phyloP scores from a whole-genome alignment of 257 asterid genomes.

The Fraxinus cuspidata region DNA sequence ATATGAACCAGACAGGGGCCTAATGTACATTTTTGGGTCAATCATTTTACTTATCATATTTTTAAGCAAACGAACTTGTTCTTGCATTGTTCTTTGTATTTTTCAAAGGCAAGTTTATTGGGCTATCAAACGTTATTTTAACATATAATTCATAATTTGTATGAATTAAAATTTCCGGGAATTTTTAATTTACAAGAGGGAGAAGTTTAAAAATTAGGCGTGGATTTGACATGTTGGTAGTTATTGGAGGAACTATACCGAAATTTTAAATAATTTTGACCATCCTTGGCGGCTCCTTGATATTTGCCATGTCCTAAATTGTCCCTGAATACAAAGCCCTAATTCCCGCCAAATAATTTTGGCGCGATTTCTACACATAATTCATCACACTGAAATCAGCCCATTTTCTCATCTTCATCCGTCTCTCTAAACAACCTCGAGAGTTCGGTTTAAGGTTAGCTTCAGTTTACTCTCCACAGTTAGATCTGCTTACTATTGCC shows the following conservation, averaged over 20 bases:
- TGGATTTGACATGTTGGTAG: no score
- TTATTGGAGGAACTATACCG: not conserved
- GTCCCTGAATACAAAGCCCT: constrained; percentile 25
- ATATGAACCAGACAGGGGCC: no score
- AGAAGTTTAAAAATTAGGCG: no score
- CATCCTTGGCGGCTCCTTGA: not conserved
- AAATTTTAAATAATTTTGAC: not conserved
- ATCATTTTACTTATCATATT: no score
- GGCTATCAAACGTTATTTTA: no score
- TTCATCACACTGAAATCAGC: constrained; percentile 1
- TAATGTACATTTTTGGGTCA: no score
- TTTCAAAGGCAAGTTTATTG: no score
- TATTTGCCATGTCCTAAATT: not conserved
- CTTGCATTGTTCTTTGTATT: no score
- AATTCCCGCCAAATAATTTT: constrained; percentile 57
- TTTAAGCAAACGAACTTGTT: no score
- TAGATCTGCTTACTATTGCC: not conserved
- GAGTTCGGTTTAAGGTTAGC: constrained; percentile 19
- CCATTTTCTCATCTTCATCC: not conserved
- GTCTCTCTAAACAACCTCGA: constrained; percentile 18
- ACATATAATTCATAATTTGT: no score
- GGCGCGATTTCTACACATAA: constrained; percentile 37
- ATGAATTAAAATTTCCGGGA: no score
- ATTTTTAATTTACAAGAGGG: no score
- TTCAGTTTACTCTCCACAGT: not conserved